phyloP scores from a whole-genome alignment of 495 filamentous ascomycete species.

The Glonium stellatum region DNA sequence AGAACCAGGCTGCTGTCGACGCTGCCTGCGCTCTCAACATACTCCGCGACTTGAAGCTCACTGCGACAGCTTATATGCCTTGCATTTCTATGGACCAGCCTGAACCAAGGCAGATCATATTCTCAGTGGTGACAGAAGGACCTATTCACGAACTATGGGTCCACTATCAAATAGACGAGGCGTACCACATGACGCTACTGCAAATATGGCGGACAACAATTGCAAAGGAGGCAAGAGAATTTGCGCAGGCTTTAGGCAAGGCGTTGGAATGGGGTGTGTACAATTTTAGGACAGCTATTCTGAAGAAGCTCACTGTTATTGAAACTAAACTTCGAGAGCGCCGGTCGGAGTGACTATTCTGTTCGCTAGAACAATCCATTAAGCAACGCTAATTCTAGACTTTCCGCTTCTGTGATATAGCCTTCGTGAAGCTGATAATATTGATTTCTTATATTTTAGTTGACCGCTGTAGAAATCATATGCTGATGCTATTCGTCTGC shows the following conservation, averaged over 20 bases:
- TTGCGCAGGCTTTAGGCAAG: neutral
- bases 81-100: neutral
- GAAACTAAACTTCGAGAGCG: neutral
- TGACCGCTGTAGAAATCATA: neutral
- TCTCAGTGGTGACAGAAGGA: neutral
- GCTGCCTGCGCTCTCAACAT: constrained; percentile 7
- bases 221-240: neutral
- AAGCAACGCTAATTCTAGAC: neutral
- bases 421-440: neutral
- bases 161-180: neutral
- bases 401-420: neutral
- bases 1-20: constrained; percentile 17
- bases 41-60: constrained; percentile 4
- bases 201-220: neutral
- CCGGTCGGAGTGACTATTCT: neutral
- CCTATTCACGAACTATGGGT: neutral
- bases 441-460: neutral
- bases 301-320: neutral
- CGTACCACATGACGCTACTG: neutral
- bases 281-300: neutral
- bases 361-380: neutral
- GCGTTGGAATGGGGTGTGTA: neutral
- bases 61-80: neutral
- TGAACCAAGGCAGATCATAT: neutral
- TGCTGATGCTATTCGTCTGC: neutral